Conservation (phyloP, 768 basidiomycete species). For the Lactarius vividus region DNA sequence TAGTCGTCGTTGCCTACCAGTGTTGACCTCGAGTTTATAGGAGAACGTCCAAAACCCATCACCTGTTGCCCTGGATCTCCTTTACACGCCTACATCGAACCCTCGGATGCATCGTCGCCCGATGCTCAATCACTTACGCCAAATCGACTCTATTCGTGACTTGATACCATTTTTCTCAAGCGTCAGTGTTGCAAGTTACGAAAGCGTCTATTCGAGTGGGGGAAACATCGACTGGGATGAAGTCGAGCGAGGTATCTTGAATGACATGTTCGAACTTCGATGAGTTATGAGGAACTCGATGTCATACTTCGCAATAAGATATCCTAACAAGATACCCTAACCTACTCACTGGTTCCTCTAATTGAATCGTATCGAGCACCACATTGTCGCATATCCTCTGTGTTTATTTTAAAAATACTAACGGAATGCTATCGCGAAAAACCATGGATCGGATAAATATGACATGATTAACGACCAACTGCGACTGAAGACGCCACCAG, state of each 20-base stretch:
- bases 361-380: slow-evolving; percentile 5
- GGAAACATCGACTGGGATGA: slow-evolving; percentile 87
- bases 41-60: slow-evolving; percentile 9
- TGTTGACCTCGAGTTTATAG: background rate
- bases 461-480: background rate
- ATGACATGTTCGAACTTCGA: slow-evolving; percentile 89
- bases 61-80: slow-evolving; percentile 3
- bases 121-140: slow-evolving; percentile 60
- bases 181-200: slow-evolving; percentile 85
- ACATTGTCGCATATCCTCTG: slow-evolving; percentile 10
- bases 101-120: slow-evolving; percentile 65
- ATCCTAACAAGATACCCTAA: background rate
- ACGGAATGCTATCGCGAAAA: background rate
- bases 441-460: slow-evolving; percentile 14
- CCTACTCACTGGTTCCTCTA: slow-evolving; percentile 1
- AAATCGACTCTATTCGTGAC: slow-evolving; percentile 82
- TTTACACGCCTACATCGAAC: slow-evolving; percentile 34
- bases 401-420: slow-evolving; percentile 6
- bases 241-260: slow-evolving; percentile 75
- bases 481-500: background rate
- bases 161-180: slow-evolving; percentile 88
- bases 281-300: slow-evolving; percentile 29
- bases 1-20: background rate
- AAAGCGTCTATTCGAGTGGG: slow-evolving; percentile 81
- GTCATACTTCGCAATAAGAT: too few relatives aligned